Percentiles rank a stretch among this genome's conserved stretches.
Conservation (phyloP, 2,329 filamentous ascomycete genomes). For the Penicillium sp. region DNA sequence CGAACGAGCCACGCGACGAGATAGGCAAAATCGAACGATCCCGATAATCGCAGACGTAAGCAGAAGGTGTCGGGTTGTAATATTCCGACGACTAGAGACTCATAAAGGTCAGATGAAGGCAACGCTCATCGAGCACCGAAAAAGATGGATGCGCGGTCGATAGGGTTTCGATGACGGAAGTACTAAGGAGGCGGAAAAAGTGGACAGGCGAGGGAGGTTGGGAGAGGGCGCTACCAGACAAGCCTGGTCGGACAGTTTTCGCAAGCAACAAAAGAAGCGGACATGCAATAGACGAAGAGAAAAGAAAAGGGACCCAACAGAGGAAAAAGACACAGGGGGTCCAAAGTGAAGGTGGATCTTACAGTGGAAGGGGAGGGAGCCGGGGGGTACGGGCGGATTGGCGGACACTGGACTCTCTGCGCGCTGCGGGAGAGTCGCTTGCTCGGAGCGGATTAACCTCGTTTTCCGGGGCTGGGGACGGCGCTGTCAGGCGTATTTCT, state of each 20-base stretch:
- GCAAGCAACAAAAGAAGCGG: slow-evolving; percentile 10
- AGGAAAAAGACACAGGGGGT: slow-evolving; percentile 8
- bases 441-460: slow-evolving; percentile 38
- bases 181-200: slow-evolving; percentile 26
- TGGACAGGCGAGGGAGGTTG: slow-evolving; percentile 21
- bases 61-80: neutral
- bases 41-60: neutral
- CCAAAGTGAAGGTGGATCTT: slow-evolving; percentile 23
- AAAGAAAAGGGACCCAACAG: slow-evolving; percentile 13
- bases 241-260: slow-evolving; percentile 23
- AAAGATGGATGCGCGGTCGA: slow-evolving; percentile 11
- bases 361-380: slow-evolving; percentile 24
- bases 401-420: slow-evolving; percentile 9
- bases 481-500: slow-evolving; percentile 35
- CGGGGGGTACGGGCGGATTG: slow-evolving; percentile 20
- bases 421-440: slow-evolving; percentile 36
- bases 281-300: slow-evolving; percentile 12
- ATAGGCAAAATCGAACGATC: slow-evolving; percentile 8
- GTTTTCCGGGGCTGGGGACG: slow-evolving; percentile 34
- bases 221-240: slow-evolving; percentile 17
- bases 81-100: slow-evolving; percentile 2
- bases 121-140: slow-evolving; percentile 4
- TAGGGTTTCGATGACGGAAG: slow-evolving; percentile 23
- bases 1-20: slow-evolving; percentile 19
- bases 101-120: slow-evolving; percentile 11